phyloP scores from a whole-genome alignment of 805 yeast species.

The Saccharomycopsis malanga region DNA sequence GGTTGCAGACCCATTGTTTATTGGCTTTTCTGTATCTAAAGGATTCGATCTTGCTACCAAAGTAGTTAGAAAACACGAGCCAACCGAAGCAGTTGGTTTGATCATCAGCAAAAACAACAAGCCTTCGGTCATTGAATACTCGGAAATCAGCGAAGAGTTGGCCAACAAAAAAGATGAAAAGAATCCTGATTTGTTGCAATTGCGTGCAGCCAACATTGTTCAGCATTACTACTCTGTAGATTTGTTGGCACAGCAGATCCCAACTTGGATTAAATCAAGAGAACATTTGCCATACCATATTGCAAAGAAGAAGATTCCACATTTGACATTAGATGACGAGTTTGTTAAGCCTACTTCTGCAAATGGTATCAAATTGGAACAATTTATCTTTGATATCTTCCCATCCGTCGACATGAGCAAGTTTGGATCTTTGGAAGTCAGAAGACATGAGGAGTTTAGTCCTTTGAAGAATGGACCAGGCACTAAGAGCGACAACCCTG shows the following conservation, averaged over 20 bases:
- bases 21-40: constrained; percentile 75
- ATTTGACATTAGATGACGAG: constrained; percentile 41
- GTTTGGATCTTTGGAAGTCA: constrained; percentile 92
- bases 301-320: constrained; percentile 83
- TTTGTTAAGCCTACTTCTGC: constrained; percentile 59
- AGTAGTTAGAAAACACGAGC: constrained; percentile 87
- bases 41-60: constrained; percentile 78
- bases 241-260: constrained; percentile 53
- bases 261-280: constrained; percentile 63
- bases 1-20: constrained; percentile 81
- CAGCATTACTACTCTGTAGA: constrained; percentile 89
- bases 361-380: constrained; percentile 93
- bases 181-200: constrained; percentile 51
- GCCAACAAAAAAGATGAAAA: constrained; percentile 54
- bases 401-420: constrained; percentile 60
- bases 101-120: constrained; percentile 53
- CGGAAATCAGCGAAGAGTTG: constrained; percentile 75
- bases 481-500: constrained; percentile 77
- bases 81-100: constrained; percentile 85
- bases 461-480: constrained; percentile 91
- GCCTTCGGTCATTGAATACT: constrained; percentile 93
- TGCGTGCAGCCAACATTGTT: constrained; percentile 95
- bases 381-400: constrained; percentile 94
- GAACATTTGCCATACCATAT: constrained; percentile 83
- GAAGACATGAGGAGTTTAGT: constrained; percentile 76